A percentile compares a stretch with the other conserved stretches of the same genome.
phyloP scores from a whole-genome alignment of 83 land plant species.

The Picea abies region DNA sequence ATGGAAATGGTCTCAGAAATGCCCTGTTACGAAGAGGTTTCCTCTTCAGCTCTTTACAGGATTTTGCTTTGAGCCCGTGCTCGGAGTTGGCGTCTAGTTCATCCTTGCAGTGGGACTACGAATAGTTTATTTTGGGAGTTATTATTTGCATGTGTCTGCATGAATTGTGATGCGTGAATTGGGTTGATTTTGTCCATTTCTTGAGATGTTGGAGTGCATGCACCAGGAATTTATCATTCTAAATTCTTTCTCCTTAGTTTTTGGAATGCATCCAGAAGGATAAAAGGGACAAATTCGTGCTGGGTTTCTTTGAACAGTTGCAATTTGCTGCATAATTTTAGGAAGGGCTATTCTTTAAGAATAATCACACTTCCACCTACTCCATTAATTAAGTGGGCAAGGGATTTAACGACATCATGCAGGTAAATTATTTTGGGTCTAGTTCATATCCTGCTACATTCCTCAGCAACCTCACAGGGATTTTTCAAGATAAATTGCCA shows the following conservation, averaged over 20 bases:
- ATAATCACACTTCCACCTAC: background rate
- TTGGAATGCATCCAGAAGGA: slow-evolving; percentile 4
- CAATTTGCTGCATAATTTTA: background rate
- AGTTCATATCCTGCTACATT: background rate
- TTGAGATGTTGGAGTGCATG: slow-evolving; percentile 15
- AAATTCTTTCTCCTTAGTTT: background rate
- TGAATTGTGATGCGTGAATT: background rate
- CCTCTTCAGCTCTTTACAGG: slow-evolving; percentile 78
- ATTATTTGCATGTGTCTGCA: background rate
- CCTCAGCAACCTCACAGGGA: background rate
- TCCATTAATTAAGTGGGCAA: background rate
- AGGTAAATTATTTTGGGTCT: background rate
- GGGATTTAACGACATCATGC: background rate
- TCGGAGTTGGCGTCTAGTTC: slow-evolving; percentile 26
- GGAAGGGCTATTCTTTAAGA: background rate
- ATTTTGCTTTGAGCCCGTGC: slow-evolving; percentile 55
- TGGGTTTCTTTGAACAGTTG: background rate
- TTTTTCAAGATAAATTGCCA: background rate
- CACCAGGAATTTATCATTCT: slow-evolving; percentile 3
- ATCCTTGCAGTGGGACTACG: too few species aligned
- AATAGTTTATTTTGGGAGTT: background rate
- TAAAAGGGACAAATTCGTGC: background rate
- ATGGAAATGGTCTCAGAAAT: slow-evolving; percentile 84
- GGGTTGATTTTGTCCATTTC: background rate
- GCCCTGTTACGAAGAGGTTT: slow-evolving; percentile 72